Conservation (phyloP, 169 alveolate genomes). For the Cyclospora cayetanensis region DNA sequence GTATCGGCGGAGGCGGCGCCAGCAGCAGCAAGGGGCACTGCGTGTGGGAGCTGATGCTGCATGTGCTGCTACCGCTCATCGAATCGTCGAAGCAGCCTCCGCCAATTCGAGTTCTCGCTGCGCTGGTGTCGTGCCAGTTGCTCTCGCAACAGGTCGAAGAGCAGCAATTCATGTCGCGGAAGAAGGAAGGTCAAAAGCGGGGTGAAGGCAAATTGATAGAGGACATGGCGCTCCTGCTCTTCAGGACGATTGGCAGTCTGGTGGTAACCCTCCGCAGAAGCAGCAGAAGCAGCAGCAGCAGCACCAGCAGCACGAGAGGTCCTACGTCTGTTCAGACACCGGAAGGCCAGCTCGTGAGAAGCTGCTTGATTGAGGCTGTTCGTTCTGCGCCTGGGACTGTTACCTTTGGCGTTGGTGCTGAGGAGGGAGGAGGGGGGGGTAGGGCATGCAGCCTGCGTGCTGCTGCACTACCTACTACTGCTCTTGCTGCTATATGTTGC, state of each 20-base stretch:
- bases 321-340: conserved; percentile 23
- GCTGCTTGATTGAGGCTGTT: not conserved
- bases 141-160: not conserved
- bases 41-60: conserved; percentile 7
- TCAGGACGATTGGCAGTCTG: not conserved
- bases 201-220: not conserved
- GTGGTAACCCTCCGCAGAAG: not conserved
- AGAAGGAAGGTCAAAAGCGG: not conserved
- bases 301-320: conserved; percentile 59
- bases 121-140: conserved; percentile 17
- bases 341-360: conserved; percentile 29
- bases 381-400: too few relatives aligned
- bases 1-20: not conserved
- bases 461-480: too few relatives aligned
- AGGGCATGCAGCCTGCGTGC: too few relatives aligned
- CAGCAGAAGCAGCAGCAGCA: conserved; percentile 50
- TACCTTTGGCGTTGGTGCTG: too few relatives aligned
- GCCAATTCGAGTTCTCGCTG: conserved; percentile 31
- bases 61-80: conserved; percentile 26
- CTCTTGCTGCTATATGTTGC: not conserved
- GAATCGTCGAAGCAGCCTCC: conserved; percentile 23
- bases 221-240: conserved; percentile 2
- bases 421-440: too few relatives aligned
- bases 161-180: not conserved
- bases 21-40: not conserved